Conservation (phyloP, 192 early-diverging fungal genomes). For the Podila clonocystis region DNA sequence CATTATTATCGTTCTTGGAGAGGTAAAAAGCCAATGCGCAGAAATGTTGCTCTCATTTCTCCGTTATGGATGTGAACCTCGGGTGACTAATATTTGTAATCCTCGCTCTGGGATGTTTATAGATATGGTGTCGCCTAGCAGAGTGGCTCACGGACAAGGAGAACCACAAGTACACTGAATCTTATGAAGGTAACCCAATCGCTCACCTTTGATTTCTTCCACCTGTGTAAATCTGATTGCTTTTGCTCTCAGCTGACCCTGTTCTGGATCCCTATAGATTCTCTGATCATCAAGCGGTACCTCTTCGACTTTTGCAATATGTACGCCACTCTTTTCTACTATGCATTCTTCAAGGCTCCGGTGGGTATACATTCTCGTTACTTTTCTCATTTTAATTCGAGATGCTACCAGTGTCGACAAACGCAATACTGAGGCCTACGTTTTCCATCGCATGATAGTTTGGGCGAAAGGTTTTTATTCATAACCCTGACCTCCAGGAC, state of each 20-base stretch:
- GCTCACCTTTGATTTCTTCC: too few species aligned
- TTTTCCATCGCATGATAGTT: background rate
- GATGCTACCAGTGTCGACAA: background rate
- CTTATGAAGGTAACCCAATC: constrained; percentile 52
- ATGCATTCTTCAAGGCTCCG: constrained; percentile 59
- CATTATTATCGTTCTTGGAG: constrained; percentile 60
- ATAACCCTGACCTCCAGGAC: constrained; percentile 19
- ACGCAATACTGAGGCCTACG: background rate
- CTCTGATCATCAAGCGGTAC: constrained; percentile 64
- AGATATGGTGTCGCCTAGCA: constrained; percentile 42
- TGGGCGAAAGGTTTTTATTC: constrained; percentile 14
- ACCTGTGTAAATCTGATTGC: background rate
- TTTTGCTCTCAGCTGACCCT: background rate
- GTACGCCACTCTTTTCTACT: constrained; percentile 67
- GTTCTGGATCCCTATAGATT: constrained; percentile 20
- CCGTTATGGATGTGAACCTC: background rate
- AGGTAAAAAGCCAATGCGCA: constrained; percentile 30
- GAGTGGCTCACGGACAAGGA: constrained; percentile 53
- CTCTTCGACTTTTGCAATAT: constrained; percentile 70
- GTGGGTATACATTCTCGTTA: background rate
- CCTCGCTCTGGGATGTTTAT: constrained; percentile 25
- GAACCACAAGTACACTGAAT: constrained; percentile 55
- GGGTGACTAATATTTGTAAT: constrained; percentile 3
- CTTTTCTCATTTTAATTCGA: background rate
- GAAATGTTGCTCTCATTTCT: too few species aligned